Conservation (phyloP, 345 rosid genomes). For the Sisymbrium altissimum region DNA sequence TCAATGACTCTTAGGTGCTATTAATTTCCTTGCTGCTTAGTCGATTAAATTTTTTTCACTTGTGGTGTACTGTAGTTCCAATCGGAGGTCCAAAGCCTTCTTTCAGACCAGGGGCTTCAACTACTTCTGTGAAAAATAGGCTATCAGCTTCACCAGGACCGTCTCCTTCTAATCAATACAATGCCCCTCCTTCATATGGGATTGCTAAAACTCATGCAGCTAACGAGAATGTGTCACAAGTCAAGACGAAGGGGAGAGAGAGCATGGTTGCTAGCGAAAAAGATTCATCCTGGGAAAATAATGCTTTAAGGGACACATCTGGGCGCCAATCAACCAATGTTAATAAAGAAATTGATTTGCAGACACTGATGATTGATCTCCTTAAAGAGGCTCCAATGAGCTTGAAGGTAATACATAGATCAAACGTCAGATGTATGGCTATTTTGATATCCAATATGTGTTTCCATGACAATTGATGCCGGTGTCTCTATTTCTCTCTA, state of each 20-base stretch:
- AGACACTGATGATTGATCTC: constrained; percentile 51
- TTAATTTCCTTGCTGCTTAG: constrained; percentile 8
- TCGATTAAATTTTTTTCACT: neutral
- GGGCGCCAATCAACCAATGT: constrained; percentile 44
- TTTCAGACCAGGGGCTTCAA: constrained; percentile 49
- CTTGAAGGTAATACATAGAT: constrained; percentile 57
- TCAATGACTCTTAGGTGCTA: constrained; percentile 19
- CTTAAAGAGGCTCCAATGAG: constrained; percentile 79
- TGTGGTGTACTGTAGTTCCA: constrained; percentile 23
- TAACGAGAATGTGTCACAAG: constrained; percentile 41
- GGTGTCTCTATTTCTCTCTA: constrained; percentile 31
- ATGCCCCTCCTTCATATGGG: constrained; percentile 50
- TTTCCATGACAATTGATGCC: constrained; percentile 1
- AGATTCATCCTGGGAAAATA: constrained; percentile 45
- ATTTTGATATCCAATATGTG: constrained; percentile 7
- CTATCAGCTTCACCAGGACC: constrained; percentile 68
- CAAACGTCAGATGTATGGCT: constrained; percentile 11
- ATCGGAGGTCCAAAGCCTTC: constrained; percentile 47
- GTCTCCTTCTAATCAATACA: constrained; percentile 56
- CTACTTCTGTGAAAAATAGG: constrained; percentile 47
- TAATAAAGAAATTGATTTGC: constrained; percentile 55
- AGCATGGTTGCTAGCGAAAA: constrained; percentile 45
- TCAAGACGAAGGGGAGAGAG: constrained; percentile 49
- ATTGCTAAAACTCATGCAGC: constrained; percentile 38
- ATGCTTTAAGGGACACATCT: constrained; percentile 40